A percentile compares a stretch with the other conserved stretches of the same genome.
These are phyloP conservation scores for Arthrobotrys pseudoclavata DNA, from an alignment of 2,329 filamentous ascomycete genomes.

Conservation along the genomic window DNA sequence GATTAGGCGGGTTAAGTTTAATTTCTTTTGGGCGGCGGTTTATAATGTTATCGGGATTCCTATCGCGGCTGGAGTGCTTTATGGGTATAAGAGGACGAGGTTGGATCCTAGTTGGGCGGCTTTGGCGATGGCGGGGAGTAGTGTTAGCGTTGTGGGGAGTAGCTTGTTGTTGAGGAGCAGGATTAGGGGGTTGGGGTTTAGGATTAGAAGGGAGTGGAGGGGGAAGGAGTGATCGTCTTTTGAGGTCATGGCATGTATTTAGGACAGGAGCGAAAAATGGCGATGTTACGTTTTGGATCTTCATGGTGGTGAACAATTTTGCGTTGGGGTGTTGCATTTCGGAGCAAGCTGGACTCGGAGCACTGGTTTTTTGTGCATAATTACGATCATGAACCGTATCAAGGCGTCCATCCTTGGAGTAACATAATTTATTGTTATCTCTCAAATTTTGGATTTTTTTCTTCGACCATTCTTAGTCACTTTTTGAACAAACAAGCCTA, in stretches of 20 bases:
- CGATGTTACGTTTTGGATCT: slow-evolving; percentile 5
- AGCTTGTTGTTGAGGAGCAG: slow-evolving; percentile 77
- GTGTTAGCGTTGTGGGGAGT: slow-evolving; percentile 87
- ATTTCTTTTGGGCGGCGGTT: slow-evolving; percentile 86
- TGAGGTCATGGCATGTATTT: background rate
- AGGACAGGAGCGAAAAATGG: background rate
- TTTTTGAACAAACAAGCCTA: slow-evolving; percentile 1
- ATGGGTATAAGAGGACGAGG: slow-evolving; percentile 67
- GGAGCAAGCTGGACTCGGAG: background rate
- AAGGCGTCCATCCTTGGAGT: background rate
- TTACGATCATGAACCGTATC: background rate
- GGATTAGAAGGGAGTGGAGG: slow-evolving; percentile 44
- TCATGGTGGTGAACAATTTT: background rate
- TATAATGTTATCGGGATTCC: slow-evolving; percentile 86
- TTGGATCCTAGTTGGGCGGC: slow-evolving; percentile 88
- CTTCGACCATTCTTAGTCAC: background rate
- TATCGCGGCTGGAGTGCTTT: slow-evolving; percentile 83
- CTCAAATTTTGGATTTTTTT: background rate
- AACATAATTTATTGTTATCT: background rate
- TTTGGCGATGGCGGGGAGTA: slow-evolving; percentile 92
- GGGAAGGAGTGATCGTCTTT: background rate
- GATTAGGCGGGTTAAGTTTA: slow-evolving; percentile 83
- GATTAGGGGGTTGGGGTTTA: slow-evolving; percentile 68
- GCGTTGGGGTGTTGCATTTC: slow-evolving; percentile 11
- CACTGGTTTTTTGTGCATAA: background rate